Conservation (phyloP, 768 basidiomycete genomes). For the Panus rudis region DNA sequence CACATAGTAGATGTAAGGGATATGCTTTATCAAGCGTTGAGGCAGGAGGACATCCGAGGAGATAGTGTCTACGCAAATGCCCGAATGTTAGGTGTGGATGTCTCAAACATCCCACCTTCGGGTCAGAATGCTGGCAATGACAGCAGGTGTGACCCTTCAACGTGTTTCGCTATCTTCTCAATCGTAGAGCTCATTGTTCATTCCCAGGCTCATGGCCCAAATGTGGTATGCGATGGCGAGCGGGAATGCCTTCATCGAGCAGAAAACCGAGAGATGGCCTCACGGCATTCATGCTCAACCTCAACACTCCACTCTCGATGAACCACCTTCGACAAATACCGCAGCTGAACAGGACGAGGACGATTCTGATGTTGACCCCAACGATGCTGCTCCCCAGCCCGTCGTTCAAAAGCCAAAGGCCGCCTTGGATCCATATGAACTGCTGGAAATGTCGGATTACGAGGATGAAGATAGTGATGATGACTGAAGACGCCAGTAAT, state of each 20-base stretch:
- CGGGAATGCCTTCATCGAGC: constrained; percentile 18
- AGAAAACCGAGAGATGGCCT: constrained; percentile 8
- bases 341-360: constrained; percentile 6
- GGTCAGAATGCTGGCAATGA: constrained; percentile 22
- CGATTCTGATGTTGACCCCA: constrained; percentile 9
- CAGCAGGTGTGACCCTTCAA: constrained; percentile 16
- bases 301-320: no score
- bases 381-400: constrained; percentile 1
- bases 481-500: no score
- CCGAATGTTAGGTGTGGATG: no score
- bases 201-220: constrained; percentile 13
- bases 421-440: neutral
- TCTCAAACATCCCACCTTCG: no score
- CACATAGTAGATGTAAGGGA: no score
- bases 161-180: no score
- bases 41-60: no score
- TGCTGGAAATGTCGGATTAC: no score
- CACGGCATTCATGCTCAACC: neutral
- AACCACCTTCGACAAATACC: neutral
- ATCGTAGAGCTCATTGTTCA: neutral
- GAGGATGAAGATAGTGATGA: constrained; percentile 4
- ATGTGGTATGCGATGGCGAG: constrained; percentile 18
- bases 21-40: no score
- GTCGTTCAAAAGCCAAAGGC: neutral
- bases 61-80: no score